Base-by-base conservation (phyloP, 257 asterid genomes). In the Nicotiana tabacum region DNA sequence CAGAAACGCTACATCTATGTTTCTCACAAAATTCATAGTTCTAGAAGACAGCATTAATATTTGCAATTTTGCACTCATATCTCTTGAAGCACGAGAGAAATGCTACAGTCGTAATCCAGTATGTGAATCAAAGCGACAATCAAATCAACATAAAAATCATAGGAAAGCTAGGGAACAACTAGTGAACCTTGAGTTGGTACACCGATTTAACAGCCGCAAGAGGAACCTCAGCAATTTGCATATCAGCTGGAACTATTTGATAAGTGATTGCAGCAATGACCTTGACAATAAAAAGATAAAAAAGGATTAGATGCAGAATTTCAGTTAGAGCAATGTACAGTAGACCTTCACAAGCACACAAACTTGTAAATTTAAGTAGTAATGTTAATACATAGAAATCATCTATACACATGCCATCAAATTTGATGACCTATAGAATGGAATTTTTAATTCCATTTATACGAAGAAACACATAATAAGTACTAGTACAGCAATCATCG, bases 151-250 rank as follows among this genome's bases (percentile, higher is more conserved):
- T 6, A 72, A 37, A 53, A 13, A 48, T 48, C 80, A 74, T 48
- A 6, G 0, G 13, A 27, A 74, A 13, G 56, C 18, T 66, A 87
- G 83, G 4, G 51, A 43, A 76, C 66, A 58, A 61, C 77, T 21
- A 6, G 27, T 66, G 66, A 84, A 96, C 99, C 99, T 96, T 92
- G 84, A 39, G 87, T 87, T 96, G 99, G 84, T 84, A 86, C 84
- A 66, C 78, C 58, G 94, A 89, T 83, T 80, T 88, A 82, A 94
- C 98, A 83, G 97, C 96, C 64, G 97, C 98, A 83, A 95, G 92
- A 84, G 99, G 98, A 90, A 95, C 85, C 90, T 95, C 99, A 78
- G 99, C 95, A 92, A 83, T 88, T 81, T 89, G 99, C 77, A 95
- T 90, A 81, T 94, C 99, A 80, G 96, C 92, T 10, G 97, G 93